A percentile compares a stretch with the other conserved stretches of the same genome.
These are phyloP conservation scores for Boletus speciosus DNA, from an alignment of 768 basidiomycete species.

Conservation along the genomic window DNA sequence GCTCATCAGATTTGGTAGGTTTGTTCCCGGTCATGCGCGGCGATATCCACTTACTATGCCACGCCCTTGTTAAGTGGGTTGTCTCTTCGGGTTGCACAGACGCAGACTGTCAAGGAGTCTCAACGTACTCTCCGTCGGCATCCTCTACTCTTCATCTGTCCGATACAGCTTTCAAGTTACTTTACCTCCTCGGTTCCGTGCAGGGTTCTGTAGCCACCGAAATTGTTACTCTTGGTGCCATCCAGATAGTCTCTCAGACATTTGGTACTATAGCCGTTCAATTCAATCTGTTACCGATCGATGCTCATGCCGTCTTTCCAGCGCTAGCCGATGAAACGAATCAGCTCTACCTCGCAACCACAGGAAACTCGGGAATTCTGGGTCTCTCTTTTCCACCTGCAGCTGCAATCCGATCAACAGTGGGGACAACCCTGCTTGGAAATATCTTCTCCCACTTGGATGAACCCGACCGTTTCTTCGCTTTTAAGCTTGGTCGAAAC, in stretches of 20 bases:
- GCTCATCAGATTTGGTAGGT: slow-evolving; percentile 52
- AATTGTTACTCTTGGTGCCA: slow-evolving; percentile 42
- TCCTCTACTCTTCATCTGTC: slow-evolving; percentile 33
- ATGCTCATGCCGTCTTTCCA: slow-evolving; percentile 19
- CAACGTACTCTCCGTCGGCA: slow-evolving; percentile 36
- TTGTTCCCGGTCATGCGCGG: not conserved
- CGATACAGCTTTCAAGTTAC: slow-evolving; percentile 38
- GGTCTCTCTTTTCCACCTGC: slow-evolving; percentile 50
- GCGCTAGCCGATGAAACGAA: slow-evolving; percentile 44
- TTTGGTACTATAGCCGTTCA: slow-evolving; percentile 36
- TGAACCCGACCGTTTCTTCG: slow-evolving; percentile 45
- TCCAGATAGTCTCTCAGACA: slow-evolving; percentile 44
- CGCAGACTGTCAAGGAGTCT: slow-evolving; percentile 44
- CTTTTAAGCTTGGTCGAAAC: slow-evolving; percentile 45
- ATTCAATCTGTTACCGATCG: not conserved
- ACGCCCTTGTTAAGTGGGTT: slow-evolving; percentile 43
- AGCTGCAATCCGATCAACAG: slow-evolving; percentile 43
- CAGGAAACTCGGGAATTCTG: slow-evolving; percentile 52
- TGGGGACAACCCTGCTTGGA: slow-evolving; percentile 45
- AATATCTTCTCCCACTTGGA: slow-evolving; percentile 45
- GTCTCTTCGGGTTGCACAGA: slow-evolving; percentile 43
- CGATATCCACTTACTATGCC: slow-evolving; percentile 1
- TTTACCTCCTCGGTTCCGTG: slow-evolving; percentile 53
- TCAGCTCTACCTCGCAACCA: slow-evolving; percentile 41
- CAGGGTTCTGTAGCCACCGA: slow-evolving; percentile 51